Evolutionary conservation across 1,139 yeast species (phyloP).

Genomic region (Nadsonia commutata): DNA sequence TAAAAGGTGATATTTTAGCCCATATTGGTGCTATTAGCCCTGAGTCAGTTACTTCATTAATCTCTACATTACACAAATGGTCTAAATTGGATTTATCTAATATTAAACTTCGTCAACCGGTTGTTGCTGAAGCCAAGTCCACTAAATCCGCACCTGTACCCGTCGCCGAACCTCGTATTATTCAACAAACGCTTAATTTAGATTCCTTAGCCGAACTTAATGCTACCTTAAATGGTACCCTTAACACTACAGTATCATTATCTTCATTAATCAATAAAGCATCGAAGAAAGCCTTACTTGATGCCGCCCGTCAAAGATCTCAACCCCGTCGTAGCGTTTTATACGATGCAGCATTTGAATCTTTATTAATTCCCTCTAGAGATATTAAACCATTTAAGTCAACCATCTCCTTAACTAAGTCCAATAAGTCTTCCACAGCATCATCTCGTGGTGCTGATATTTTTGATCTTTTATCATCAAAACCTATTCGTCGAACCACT

Average conservation of each 20-base stretch:
- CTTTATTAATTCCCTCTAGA: slow-evolving; percentile 31
- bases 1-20: slow-evolving; percentile 86
- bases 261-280: slow-evolving; percentile 1
- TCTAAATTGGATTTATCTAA: slow-evolving; percentile 66
- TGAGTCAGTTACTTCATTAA: slow-evolving; percentile 37
- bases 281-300: no score
- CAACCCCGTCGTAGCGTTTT: no score
- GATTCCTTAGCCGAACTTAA: background rate
- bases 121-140: slow-evolving; percentile 13
- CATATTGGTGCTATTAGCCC: slow-evolving; percentile 56
- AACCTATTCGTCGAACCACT: no score
- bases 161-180: slow-evolving; percentile 9
- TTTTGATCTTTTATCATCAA: slow-evolving; percentile 33
- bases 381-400: slow-evolving; percentile 33
- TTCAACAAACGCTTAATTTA: slow-evolving; percentile 4
- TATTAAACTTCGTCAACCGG: slow-evolving; percentile 36
- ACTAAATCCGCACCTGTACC: slow-evolving; percentile 7
- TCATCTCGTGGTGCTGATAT: slow-evolving; percentile 24
- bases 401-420: slow-evolving; percentile 38
- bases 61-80: slow-evolving; percentile 41
- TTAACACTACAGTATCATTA: slow-evolving; percentile 2
- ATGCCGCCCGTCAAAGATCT: no score
- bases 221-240: background rate
- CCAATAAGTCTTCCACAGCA: slow-evolving; percentile 17
- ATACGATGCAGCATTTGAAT: slow-evolving; percentile 57